Percentiles rank a stretch among this genome's conserved stretches.
Conservation (phyloP, 768 basidiomycete genomes). For the Kwoniella pini region DNA sequence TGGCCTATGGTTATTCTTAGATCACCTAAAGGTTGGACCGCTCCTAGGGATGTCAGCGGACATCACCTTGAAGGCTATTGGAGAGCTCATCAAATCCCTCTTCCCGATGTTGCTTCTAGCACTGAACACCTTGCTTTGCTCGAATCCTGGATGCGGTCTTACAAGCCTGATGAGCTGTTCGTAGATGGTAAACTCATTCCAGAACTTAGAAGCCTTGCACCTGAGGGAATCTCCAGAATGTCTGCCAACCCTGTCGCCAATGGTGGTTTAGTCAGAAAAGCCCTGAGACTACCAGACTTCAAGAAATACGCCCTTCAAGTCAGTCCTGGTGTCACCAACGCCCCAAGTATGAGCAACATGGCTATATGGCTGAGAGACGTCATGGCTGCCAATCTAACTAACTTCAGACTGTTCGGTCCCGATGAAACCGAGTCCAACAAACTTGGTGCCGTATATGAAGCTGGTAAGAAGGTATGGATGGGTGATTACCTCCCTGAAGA, state of each 20-base stretch:
- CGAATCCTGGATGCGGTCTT: conserved; percentile 72
- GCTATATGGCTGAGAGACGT: conserved; percentile 43
- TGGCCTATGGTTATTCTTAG: conserved; percentile 53
- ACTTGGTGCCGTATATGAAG: conserved; percentile 64
- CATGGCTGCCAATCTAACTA: conserved; percentile 31
- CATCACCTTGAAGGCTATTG: conserved; percentile 78
- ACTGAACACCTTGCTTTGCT: conserved; percentile 65
- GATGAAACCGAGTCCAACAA: conserved; percentile 83
- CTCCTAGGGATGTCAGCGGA: conserved; percentile 67
- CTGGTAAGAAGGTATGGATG: conserved; percentile 61
- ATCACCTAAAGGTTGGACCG: conserved; percentile 62
- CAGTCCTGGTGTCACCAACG: conserved; percentile 34
- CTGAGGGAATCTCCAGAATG: conserved; percentile 54
- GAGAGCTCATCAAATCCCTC: conserved; percentile 83
- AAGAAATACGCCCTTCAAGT: conserved; percentile 39
- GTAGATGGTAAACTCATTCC: conserved; percentile 61
- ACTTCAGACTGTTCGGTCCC: conserved; percentile 46
- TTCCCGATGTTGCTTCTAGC: conserved; percentile 72
- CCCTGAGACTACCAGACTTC: conserved; percentile 38
- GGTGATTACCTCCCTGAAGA: conserved; percentile 84
- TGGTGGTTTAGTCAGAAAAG: conserved; percentile 36
- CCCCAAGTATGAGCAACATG: conserved; percentile 37
- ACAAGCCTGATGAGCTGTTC: conserved; percentile 70
- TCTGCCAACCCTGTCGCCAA: conserved; percentile 47
- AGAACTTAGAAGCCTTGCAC: conserved; percentile 65